These are phyloP conservation scores for Juglanconis sp. DNA, from an alignment of 2,329 filamentous ascomycete species.

Conservation along the genomic window DNA sequence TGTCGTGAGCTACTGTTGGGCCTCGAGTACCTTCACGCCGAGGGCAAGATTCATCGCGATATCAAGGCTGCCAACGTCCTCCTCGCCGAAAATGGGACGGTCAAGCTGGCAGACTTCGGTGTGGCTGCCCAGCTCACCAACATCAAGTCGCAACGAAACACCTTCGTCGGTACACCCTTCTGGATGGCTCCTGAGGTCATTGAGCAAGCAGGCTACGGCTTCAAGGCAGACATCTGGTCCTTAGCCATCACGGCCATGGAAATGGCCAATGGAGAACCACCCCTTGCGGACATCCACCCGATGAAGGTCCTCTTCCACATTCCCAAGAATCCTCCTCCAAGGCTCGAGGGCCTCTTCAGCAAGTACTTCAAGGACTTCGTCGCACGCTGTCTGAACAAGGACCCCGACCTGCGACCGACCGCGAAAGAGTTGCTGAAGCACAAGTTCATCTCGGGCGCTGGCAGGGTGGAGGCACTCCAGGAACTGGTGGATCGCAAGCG, in stretches of 20 bases:
- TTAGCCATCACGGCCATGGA: conserved; percentile 90
- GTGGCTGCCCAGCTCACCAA: conserved; percentile 95
- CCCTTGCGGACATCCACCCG: conserved; percentile 78
- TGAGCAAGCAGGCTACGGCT: conserved; percentile 77
- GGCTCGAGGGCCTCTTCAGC: conserved; percentile 81
- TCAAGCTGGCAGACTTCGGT: conserved; percentile 96
- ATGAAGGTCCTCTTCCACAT: conserved; percentile 95
- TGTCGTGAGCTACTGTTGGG: conserved; percentile 87
- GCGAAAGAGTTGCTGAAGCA: conserved; percentile 86
- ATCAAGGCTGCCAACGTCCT: conserved; percentile 96
- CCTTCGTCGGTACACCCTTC: conserved; percentile 94
- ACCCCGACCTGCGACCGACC: conserved; percentile 77
- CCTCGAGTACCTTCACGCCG: conserved; percentile 87
- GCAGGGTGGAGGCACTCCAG: conserved; percentile 82
- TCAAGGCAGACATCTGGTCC: conserved; percentile 92
- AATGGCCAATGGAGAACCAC: conserved; percentile 84
- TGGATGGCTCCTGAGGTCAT: conserved; percentile 98
- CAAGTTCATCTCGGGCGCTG: conserved; percentile 81
- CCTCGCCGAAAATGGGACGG: conserved; percentile 84
- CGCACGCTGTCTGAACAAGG: conserved; percentile 84
- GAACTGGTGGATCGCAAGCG: conserved; percentile 82
- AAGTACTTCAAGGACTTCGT: conserved; percentile 94
- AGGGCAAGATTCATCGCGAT: conserved; percentile 94
- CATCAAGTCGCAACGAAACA: conserved; percentile 95
- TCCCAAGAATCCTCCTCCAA: conserved; percentile 80